phyloP scores from a whole-genome alignment of 2,329 filamentous ascomycete species.

The Phialemonium atrogriseum region DNA sequence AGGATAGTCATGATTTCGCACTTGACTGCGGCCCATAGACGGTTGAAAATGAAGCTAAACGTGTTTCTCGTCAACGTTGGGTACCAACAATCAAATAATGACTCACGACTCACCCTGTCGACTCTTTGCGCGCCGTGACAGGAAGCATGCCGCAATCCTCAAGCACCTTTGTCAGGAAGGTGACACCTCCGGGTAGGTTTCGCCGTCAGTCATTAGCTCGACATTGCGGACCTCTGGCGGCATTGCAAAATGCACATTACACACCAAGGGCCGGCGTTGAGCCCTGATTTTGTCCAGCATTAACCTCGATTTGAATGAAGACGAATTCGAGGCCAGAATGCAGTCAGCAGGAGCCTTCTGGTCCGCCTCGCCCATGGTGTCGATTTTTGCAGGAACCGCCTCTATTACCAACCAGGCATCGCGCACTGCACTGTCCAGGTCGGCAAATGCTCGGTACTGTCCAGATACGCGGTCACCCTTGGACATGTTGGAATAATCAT shows the following conservation, averaged over 20 bases:
- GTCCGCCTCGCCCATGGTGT: slow-evolving; percentile 37
- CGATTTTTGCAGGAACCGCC: slow-evolving; percentile 43
- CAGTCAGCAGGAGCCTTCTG: slow-evolving; percentile 30
- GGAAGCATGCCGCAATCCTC: slow-evolving; percentile 32
- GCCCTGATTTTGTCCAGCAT: slow-evolving; percentile 35
- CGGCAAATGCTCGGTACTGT: slow-evolving; percentile 25
- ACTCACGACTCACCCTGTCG: too few relatives aligned
- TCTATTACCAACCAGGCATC: slow-evolving; percentile 47
- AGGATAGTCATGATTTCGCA: slow-evolving; percentile 40
- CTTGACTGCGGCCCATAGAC: slow-evolving; percentile 49
- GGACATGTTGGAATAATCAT: slow-evolving; percentile 7
- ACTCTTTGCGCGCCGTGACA: slow-evolving; percentile 34
- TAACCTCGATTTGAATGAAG: slow-evolving; percentile 40
- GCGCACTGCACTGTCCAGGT: slow-evolving; percentile 29
- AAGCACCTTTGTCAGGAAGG: slow-evolving; percentile 32
- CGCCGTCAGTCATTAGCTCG: slow-evolving; percentile 44
- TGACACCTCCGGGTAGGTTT: slow-evolving; percentile 32
- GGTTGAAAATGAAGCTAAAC: slow-evolving; percentile 48
- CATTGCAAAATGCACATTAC: slow-evolving; percentile 46
- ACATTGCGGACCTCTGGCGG: slow-evolving; percentile 34
- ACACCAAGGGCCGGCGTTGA: slow-evolving; percentile 30
- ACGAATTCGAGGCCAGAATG: slow-evolving; percentile 42
- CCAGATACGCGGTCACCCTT: slow-evolving; percentile 4
- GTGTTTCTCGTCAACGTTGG: too few relatives aligned
- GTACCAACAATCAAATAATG: too few relatives aligned